Conservation (phyloP, 2,329 filamentous ascomycete genomes). For the Paracamarosporium sp. region DNA sequence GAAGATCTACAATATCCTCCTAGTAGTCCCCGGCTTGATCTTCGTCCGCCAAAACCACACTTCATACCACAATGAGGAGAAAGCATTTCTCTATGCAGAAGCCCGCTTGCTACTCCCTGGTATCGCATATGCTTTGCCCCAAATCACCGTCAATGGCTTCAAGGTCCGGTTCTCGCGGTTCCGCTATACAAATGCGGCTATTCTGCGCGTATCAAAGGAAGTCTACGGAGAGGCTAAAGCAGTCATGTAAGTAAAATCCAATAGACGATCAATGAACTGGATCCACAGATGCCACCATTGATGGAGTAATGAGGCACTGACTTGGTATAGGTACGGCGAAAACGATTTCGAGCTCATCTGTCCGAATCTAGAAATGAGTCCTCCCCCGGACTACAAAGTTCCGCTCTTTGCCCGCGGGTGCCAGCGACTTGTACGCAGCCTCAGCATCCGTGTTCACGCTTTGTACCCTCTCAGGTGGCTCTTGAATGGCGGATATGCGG, state of each 20-base stretch:
- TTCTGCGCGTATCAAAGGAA: constrained; percentile 46
- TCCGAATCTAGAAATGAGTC: constrained; percentile 25
- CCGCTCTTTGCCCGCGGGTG: constrained; percentile 28
- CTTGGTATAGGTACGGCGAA: constrained; percentile 29
- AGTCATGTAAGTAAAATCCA: constrained; percentile 36
- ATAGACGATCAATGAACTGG: background rate
- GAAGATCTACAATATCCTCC: constrained; percentile 27
- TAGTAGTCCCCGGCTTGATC: constrained; percentile 30
- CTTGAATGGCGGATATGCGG: constrained; percentile 21
- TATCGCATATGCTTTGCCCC: constrained; percentile 27
- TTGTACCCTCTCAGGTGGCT: constrained; percentile 33
- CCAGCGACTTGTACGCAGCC: constrained; percentile 21
- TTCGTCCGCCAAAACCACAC: constrained; percentile 36
- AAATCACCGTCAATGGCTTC: constrained; percentile 18
- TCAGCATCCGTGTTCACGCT: constrained; percentile 25
- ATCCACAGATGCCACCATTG: background rate
- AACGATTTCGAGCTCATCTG: constrained; percentile 45
- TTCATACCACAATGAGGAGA: constrained; percentile 16
- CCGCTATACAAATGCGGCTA: constrained; percentile 22
- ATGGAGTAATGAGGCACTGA: background rate
- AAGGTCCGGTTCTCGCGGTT: constrained; percentile 26
- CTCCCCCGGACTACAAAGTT: constrained; percentile 27
- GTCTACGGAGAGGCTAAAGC: constrained; percentile 50
- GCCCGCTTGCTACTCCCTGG: constrained; percentile 28
- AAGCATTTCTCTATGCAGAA: constrained; percentile 24